A percentile compares a stretch with the other conserved stretches of the same genome.
Conservation (phyloP, 768 basidiomycete species). For the Podaxis carcinomalis region DNA sequence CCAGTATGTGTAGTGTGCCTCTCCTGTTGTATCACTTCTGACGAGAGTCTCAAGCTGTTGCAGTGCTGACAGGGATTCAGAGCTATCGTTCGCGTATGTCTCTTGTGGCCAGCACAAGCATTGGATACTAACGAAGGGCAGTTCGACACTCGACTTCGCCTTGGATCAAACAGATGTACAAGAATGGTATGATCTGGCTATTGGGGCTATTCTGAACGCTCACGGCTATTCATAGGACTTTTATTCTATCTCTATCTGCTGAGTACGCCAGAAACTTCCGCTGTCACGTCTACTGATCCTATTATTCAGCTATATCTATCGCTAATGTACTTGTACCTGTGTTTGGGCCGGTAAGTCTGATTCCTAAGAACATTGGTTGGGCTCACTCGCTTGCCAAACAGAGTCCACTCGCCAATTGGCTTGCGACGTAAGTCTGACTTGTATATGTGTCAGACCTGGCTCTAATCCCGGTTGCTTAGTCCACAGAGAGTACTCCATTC, state of each 20-base stretch:
- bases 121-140: conserved; percentile 12
- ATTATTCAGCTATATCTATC: conserved; percentile 28
- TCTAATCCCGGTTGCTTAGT: conserved; percentile 14
- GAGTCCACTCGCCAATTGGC: conserved; percentile 36
- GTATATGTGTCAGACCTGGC: neutral
- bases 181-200: conserved; percentile 26
- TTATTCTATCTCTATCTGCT: conserved; percentile 37
- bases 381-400: conserved; percentile 8
- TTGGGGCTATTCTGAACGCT: neutral
- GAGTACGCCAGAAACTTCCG: conserved; percentile 18
- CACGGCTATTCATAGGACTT: conserved; percentile 23
- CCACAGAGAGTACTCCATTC: conserved; percentile 42
- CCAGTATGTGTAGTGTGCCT: conserved; percentile 23
- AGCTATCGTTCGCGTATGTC: conserved; percentile 34
- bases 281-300: neutral
- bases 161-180: conserved; percentile 34
- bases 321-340: conserved; percentile 37
- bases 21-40: neutral
- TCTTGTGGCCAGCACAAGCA: neutral
- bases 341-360: conserved; percentile 28
- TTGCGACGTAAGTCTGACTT: conserved; percentile 30
- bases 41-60: conserved; percentile 25
- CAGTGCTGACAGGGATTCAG: conserved; percentile 30
- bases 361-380: too few species aligned
- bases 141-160: conserved; percentile 30